Base-by-base conservation (phyloP, 1,139 yeast genomes). In the Zygosaccharomyces sapae region DNA sequence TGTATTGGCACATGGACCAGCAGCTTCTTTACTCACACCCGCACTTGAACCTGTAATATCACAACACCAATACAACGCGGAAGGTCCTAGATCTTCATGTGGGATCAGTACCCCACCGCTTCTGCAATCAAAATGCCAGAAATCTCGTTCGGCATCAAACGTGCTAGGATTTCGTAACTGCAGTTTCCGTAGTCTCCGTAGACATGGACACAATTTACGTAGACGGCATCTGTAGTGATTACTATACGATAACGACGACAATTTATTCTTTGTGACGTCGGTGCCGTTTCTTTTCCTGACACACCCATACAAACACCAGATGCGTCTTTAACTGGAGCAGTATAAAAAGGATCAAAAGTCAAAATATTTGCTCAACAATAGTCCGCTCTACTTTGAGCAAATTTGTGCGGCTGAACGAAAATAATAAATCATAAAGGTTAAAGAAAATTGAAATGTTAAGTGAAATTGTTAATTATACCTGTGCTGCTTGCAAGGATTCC, bases 401-500 rank as follows among this genome's bases (percentile, higher is more conserved):
- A 20, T 36, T 36, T 22, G 16, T 22, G 16, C 39, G 30, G 39
- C 39, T 36, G 22, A 20, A 20, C 7, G 9, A 9, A 20, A n/a
- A 9, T 13, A 31, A 20, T 9, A 37, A 38, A 19, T 30, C 19
- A 43, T 4, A 36, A 8, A 7, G 9, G 33, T n/a, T 9, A 13
- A 20, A 16, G 19, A 25, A 13, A 20, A 18, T 9, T 20, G 31
- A 35, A 27, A 35, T 41, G 44, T 30, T 31, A 27, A 41, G 36
- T 18, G 33, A 41, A 27, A 22, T 43, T 16, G 38, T 43, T 5
- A 33, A 38, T 16, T 31, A 20, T 24, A 33, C 41, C 12, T 24
- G 41, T 25, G 41, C 30, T 30, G 29, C 47, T 16, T 45, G 44
- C 20, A 31, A 36, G 13, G 27, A 16, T 29, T 35, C 46, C 19